Percentiles rank a stretch among this genome's conserved stretches.
Evolutionary conservation across 164 flowering plant genomes (phyloP).

Genomic region (Tetracentron sinense): DNA sequence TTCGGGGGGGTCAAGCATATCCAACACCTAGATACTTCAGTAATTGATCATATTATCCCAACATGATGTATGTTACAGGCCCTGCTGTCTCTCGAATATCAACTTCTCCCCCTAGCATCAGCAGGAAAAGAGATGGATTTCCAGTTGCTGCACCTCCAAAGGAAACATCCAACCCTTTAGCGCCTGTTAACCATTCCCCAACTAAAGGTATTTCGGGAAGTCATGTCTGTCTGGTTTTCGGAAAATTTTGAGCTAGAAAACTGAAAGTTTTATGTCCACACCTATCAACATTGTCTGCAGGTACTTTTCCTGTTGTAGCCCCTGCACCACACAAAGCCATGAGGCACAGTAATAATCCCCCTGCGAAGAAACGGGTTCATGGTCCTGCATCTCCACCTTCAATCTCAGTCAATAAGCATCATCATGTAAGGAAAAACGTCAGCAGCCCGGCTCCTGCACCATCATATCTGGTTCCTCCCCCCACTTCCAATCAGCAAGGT

Average conservation of each 20-base stretch:
- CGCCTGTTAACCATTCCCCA: conserved; percentile 29
- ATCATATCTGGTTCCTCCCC: conserved; percentile 31
- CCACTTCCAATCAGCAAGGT: conserved; percentile 39
- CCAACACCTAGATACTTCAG: conserved; percentile 2
- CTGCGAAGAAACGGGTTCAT: conserved; percentile 12
- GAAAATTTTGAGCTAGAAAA: neutral
- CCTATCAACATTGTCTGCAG: conserved; percentile 11
- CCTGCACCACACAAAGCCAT: too few species aligned
- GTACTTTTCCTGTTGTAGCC: conserved; percentile 27
- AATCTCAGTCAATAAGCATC: conserved; percentile 26
- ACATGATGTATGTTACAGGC: conserved; percentile 25
- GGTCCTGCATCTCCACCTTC: conserved; percentile 38
- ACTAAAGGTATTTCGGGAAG: conserved; percentile 23
- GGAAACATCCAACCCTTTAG: conserved; percentile 14
- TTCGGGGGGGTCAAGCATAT: neutral
- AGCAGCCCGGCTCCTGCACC: conserved; percentile 32
- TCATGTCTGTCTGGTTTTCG: neutral
- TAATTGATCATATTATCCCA: conserved; percentile 9
- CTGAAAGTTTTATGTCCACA: neutral
- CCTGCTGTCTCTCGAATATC: conserved; percentile 29
- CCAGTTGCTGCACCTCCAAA: conserved; percentile 42
- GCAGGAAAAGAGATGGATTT: conserved; percentile 15
- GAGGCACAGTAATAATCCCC: too few species aligned
- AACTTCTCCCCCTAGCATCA: conserved; percentile 22
- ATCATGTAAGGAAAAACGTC: conserved; percentile 29